phyloP scores from a whole-genome alignment of 305 asterid genomes.

The Caryopteris hybrid region DNA sequence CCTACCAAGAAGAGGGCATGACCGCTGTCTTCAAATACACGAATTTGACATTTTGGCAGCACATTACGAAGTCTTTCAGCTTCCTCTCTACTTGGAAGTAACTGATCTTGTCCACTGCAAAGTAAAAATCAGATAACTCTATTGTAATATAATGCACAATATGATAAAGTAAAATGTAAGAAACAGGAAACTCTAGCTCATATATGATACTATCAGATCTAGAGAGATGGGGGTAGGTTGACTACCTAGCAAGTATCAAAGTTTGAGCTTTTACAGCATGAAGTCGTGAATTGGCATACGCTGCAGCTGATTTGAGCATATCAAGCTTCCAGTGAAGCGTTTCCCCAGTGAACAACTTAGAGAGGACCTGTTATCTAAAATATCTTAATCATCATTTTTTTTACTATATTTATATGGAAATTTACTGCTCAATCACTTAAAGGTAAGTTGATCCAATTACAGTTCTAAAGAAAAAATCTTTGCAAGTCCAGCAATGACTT shows the following conservation, averaged over 20 bases:
- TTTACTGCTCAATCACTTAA: neutral
- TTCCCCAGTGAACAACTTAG: constrained; percentile 42
- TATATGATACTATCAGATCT: neutral
- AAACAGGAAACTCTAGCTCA: neutral
- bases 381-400: constrained; percentile 30
- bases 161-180: neutral
- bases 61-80: constrained; percentile 54
- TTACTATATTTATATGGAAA: constrained; percentile 8
- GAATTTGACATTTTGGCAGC: constrained; percentile 59
- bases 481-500: neutral
- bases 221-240: constrained; percentile 2
- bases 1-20: constrained; percentile 83
- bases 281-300: constrained; percentile 73
- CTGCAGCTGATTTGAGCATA: constrained; percentile 67
- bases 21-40: constrained; percentile 48
- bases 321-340: constrained; percentile 62
- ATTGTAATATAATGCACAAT: neutral
- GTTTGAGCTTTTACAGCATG: constrained; percentile 87
- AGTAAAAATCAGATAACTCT: constrained; percentile 6
- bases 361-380: constrained; percentile 44
- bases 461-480: too few relatives aligned
- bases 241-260: constrained; percentile 65
- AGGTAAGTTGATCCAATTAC: neutral
- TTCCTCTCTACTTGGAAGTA: constrained; percentile 71
- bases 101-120: constrained; percentile 67